phyloP scores from a whole-genome alignment of 805 yeast genomes.

The Naumovozyma dairenensis region DNA sequence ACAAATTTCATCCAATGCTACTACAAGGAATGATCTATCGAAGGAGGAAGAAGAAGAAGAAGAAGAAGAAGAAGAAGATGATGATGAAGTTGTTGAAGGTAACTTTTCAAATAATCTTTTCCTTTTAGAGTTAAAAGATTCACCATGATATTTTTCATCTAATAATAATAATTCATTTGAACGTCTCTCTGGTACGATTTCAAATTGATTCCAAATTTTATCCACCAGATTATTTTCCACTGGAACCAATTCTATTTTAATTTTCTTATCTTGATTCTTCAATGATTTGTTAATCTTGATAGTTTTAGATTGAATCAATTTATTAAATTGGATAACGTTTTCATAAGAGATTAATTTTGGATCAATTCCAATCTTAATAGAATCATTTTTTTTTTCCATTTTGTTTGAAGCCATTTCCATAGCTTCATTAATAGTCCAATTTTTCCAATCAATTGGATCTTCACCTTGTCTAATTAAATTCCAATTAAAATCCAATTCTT shows the following conservation, averaged over 20 bases:
- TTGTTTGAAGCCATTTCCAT: constrained; percentile 34
- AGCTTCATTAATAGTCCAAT: constrained; percentile 58
- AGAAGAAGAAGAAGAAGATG: no score
- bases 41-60: constrained; percentile 10
- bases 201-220: constrained; percentile 58
- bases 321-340: constrained; percentile 24
- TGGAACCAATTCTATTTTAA: constrained; percentile 38
- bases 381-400: constrained; percentile 30
- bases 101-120: constrained; percentile 9
- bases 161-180: constrained; percentile 42
- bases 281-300: constrained; percentile 9
- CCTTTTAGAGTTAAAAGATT: constrained; percentile 48
- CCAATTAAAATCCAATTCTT: constrained; percentile 78
- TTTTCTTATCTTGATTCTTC: constrained; percentile 22
- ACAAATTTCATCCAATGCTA: constrained; percentile 82
- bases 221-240: constrained; percentile 63
- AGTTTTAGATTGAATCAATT: constrained; percentile 18
- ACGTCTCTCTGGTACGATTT: constrained; percentile 51
- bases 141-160: constrained; percentile 54
- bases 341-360: constrained; percentile 58
- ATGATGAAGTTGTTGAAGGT: background rate
- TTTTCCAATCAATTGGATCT: constrained; percentile 71
- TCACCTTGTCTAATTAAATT: constrained; percentile 68
- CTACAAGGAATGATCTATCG: constrained; percentile 45
- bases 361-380: constrained; percentile 63